Evolutionary conservation across 2,329 filamentous ascomycete species (phyloP), one percentile per base, ranked within the genome.

Genomic region (Teratosphaeriaceae sp.): DNA sequence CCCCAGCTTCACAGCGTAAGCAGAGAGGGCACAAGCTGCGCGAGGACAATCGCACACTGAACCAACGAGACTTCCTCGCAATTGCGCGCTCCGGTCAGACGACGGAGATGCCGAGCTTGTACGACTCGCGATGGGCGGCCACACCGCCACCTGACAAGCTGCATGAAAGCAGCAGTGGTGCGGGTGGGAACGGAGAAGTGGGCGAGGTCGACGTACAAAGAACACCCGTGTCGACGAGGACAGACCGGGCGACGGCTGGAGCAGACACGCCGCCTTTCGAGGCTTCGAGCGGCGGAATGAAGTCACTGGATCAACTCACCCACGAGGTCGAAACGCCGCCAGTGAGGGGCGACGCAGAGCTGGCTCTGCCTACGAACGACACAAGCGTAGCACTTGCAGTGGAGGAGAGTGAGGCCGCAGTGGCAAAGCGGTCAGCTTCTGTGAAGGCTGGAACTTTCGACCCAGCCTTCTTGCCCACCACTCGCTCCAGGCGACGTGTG

Each of bases 41-140:
- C 24, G 65, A 63, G 46, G 62, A 59, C 46, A 73, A 73, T 54
- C 64, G 68, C 48, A 73, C 70, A 1, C 47, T 73, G 49, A 70
- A 71, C 49, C 71, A 73, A 57, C 67, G 71, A 45, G 67, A 71
- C 47, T 73, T 73, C 50, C 71, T 68, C 67, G 62, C 69, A 18
- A 64, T 57, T 49, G 27, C 61, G 59, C 50, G 64, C 54, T 58
- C 67, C 58, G 56, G 64, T 60, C 59, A 62, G 63, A 57, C 35
- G 38, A 63, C 51, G 48, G 60, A 45, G 41, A 62, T 53, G 63
- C 63, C 46, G 53, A 61, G 51, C 31, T 46, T 62, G 20, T 48
- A 54, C 16, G 57, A 57, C 15, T 47, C 45, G 36, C 24, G 37
- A 24, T 50, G 47, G 42, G 42, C 42, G n/a, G 35, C 34, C 21